Percentiles rank a stretch among this genome's conserved stretches.
Conservation (phyloP, 2,329 filamentous ascomycete species). For the Arthrinium phaeospermum region DNA sequence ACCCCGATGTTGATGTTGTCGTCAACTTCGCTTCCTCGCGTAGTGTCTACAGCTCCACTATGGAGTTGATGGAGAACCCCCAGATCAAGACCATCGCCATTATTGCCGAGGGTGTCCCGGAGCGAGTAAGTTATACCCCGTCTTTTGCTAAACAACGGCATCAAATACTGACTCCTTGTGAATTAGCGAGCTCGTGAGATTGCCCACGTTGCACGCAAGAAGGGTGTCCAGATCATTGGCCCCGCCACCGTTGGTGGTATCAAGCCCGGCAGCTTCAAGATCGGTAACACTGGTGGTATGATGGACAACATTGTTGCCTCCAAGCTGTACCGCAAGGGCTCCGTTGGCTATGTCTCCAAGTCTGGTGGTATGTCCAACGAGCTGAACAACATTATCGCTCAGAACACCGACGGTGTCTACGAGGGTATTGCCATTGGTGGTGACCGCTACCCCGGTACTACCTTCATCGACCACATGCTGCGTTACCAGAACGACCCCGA, state of each 20-base stretch:
- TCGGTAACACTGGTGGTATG: slow-evolving; percentile 99
- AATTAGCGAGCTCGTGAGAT: slow-evolving; percentile 92
- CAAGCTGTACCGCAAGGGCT: slow-evolving; percentile 99
- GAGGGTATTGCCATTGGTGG: slow-evolving; percentile 99
- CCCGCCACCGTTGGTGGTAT: slow-evolving; percentile 98
- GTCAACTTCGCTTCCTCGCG: slow-evolving; percentile 99
- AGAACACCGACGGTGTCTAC: slow-evolving; percentile 96
- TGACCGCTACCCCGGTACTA: slow-evolving; percentile 98
- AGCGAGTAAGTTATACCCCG: slow-evolving; percentile 74
- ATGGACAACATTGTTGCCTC: slow-evolving; percentile 99
- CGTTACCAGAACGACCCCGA: slow-evolving; percentile 95
- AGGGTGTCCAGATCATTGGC: slow-evolving; percentile 98
- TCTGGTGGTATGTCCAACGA: slow-evolving; percentile 99
- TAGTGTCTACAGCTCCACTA: slow-evolving; percentile 97
- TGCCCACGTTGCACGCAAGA: slow-evolving; percentile 93
- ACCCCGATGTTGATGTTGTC: slow-evolving; percentile 94
- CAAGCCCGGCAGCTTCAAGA: slow-evolving; percentile 99
- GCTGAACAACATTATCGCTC: slow-evolving; percentile 98
- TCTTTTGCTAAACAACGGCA: neutral
- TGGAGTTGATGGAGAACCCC: slow-evolving; percentile 96
- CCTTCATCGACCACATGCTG: slow-evolving; percentile 98
- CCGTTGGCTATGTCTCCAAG: slow-evolving; percentile 99
- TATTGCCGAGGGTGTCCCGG: slow-evolving; percentile 98
- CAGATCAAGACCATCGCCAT: slow-evolving; percentile 99
- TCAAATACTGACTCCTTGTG: slow-evolving; percentile 33